A percentile compares a stretch with the other conserved stretches of the same genome.
Conservation (phyloP, 1,284 basidiomycete species). For the Cutaneotrichosporon sp. region DNA sequence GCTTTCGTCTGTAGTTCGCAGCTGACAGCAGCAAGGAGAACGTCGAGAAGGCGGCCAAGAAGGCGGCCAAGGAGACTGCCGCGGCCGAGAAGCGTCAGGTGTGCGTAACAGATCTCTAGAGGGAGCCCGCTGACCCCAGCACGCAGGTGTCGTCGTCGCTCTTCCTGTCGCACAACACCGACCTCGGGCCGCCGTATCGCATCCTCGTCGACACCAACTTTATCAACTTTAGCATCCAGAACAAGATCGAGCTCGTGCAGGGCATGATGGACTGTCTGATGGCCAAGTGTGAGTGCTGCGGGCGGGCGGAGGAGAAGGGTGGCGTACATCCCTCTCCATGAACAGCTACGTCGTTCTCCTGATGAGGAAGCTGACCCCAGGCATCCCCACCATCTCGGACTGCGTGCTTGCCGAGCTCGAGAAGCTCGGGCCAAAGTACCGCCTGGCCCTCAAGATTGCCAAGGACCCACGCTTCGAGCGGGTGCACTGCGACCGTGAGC, state of each 20-base stretch:
- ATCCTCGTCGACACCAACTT: constrained; percentile 99
- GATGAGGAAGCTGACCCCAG: constrained; percentile 59
- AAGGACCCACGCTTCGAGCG: constrained; percentile 97
- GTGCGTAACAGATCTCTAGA: too few species aligned
- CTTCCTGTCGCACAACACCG: constrained; percentile 94
- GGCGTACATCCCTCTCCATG: too few species aligned
- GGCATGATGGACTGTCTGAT: constrained; percentile 99
- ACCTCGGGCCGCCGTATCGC: constrained; percentile 94
- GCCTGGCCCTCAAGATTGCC: constrained; percentile 93
- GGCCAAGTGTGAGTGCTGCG: constrained; percentile 87
- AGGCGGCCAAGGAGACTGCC: constrained; percentile 54
- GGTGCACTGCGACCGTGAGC: constrained; percentile 67
- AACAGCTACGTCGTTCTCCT: too few species aligned
- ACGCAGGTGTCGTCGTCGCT: constrained; percentile 55
- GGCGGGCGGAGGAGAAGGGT: background rate
- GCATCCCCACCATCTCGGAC: constrained; percentile 97
- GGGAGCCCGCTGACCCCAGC: constrained; percentile 21
- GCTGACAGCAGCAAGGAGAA: constrained; percentile 55
- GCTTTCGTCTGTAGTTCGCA: constrained; percentile 43
- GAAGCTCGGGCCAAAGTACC: constrained; percentile 93
- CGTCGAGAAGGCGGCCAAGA: constrained; percentile 56
- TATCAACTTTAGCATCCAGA: constrained; percentile 98
- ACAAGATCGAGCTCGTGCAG: constrained; percentile 93
- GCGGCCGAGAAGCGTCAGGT: constrained; percentile 51
- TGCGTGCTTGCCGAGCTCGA: constrained; percentile 98